Base-by-base conservation (phyloP, 805 yeast species). In the Candida maris region DNA sequence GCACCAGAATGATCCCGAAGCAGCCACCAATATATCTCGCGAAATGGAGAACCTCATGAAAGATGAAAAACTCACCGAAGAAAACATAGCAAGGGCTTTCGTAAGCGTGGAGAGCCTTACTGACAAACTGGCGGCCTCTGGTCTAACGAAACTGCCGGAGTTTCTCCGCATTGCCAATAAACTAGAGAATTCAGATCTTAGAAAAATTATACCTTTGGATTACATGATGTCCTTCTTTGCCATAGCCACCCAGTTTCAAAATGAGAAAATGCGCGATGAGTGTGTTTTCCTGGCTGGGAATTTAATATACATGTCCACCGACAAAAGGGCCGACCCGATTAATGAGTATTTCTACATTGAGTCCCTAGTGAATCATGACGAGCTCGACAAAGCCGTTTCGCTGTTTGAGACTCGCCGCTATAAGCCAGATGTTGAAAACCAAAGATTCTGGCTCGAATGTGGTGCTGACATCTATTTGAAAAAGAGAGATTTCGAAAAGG, bases 401-500 rank as follows among this genome's bases (percentile, higher is more conserved):
- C 51, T 74, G 14, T 68, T 67, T 44, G 43, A 52, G 13, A 49
- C 66, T 1, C 56, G 67, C 36, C 49, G 56, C 31, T 52, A 42
- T 2, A 65, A 65, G 5, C 41, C 42, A 1, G 64, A 67, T 37
- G 64, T 59, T 6, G 35, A 39, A 24, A 50, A 44, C 20, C 66
- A 71, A 39, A 52, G 77, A 36, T 75, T 77, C 65, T 75, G 81
- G 81, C 56, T 59, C 39, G 80, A 75, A 34, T 38, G 68, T 17
- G 75, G 78, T n/a, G 56, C 67, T 37, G 61, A 59, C 39, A 57
- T 70, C 5, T 58, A 64, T 30, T 42, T 75, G 22, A 53, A 59
- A 6, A 46, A 51, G n/a, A 56, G 56, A 12, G 51, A 61, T 21
- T 36, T 67, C 4, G 54, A 42, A 4, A 46, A 49, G n/a, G 74